Evolutionary conservation across 441 rosid species (phyloP).

Genomic region (Syzygium syzygioides): DNA sequence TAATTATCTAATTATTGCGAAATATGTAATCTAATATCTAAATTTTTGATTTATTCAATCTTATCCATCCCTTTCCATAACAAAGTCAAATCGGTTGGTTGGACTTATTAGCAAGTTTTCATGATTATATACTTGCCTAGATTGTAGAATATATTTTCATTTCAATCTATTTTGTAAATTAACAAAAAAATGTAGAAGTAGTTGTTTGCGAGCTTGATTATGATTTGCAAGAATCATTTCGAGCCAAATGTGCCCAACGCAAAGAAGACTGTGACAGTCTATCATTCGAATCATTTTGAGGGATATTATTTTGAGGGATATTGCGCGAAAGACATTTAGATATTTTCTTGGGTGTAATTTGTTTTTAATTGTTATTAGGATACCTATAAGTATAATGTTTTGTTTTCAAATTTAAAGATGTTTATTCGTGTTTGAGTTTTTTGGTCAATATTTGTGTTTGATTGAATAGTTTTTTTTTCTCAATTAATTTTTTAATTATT

Average conservation of each 20-base stretch:
- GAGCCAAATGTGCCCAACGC: not conserved
- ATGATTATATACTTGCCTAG: not conserved
- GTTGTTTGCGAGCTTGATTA: not conserved
- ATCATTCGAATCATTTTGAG: not conserved
- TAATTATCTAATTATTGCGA: not conserved
- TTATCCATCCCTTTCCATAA: fast-evolving
- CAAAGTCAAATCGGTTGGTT: not conserved
- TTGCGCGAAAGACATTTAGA: not conserved
- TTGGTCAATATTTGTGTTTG: no score
- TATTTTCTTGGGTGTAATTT: not conserved
- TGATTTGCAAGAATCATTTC: not conserved
- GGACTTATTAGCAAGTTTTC: not conserved
- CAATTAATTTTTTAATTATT: not conserved
- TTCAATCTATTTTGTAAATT: not conserved
- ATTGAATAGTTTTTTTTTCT: not conserved
- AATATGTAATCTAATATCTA: not conserved
- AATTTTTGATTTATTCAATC: not conserved
- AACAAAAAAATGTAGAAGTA: not conserved
- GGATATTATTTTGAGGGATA: not conserved
- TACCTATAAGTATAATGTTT: not conserved
- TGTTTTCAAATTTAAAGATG: not conserved
- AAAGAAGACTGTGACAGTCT: not conserved
- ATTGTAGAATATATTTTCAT: not conserved
- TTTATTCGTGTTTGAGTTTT: no score
- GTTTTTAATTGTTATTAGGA: not conserved